Conservation (phyloP, 148 eudicot species). For the Camellia granthamiana region DNA sequence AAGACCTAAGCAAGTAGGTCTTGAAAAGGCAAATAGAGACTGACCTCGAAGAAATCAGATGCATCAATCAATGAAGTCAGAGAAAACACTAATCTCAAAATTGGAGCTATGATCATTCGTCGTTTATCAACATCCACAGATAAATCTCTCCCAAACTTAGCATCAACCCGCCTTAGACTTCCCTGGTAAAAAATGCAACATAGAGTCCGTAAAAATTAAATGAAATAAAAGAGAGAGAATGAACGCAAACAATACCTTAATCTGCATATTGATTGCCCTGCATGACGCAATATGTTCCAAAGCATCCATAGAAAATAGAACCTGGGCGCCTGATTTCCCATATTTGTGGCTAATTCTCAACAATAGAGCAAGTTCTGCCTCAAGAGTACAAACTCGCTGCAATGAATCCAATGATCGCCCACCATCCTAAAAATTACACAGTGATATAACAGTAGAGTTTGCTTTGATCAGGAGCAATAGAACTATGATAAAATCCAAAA, state of each 20-base stretch:
- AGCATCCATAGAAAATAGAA: slow-evolving; percentile 80
- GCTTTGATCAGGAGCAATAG: neutral
- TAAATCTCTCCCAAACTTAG: slow-evolving; percentile 49
- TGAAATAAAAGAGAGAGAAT: slow-evolving; percentile 11
- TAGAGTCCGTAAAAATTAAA: slow-evolving; percentile 11
- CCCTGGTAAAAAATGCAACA: slow-evolving; percentile 39
- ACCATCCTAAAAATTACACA: slow-evolving; percentile 49
- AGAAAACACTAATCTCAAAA: slow-evolving; percentile 78
- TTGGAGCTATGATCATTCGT: slow-evolving; percentile 70
- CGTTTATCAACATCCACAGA: slow-evolving; percentile 51
- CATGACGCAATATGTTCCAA: slow-evolving; percentile 80
- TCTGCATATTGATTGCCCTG: slow-evolving; percentile 67
- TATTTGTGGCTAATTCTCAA: slow-evolving; percentile 83
- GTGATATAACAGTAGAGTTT: too few relatives aligned
- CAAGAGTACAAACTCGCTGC: slow-evolving; percentile 86
- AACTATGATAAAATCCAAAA: neutral
- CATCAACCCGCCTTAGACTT: slow-evolving; percentile 51
- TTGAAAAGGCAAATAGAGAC: slow-evolving; percentile 9
- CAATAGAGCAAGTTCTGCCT: slow-evolving; percentile 86
- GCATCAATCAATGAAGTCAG: slow-evolving; percentile 83
- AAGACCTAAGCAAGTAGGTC: neutral
- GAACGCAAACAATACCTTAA: slow-evolving; percentile 51
- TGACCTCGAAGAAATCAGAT: slow-evolving; percentile 87
- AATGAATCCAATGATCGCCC: slow-evolving; percentile 67
- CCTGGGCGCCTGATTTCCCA: slow-evolving; percentile 86